Conservation (phyloP, 345 rosid genomes). For the Psidium guajava region DNA sequence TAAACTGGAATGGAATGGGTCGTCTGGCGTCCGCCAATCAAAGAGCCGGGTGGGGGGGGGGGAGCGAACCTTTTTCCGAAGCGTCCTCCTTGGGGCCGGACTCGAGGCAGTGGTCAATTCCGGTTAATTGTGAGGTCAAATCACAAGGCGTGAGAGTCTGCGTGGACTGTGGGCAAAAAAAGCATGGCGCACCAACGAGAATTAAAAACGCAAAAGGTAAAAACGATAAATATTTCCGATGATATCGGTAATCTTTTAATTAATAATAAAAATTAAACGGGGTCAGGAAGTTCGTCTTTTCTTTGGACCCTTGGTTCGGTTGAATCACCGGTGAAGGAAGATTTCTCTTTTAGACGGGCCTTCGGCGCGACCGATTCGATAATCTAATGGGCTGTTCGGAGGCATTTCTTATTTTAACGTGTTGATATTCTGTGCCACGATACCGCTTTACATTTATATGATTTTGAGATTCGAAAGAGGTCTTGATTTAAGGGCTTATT, state of each 20-base stretch:
- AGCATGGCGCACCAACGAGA: conserved; percentile 12
- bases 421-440: too few relatives aligned
- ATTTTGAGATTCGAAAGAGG: too few relatives aligned
- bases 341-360: too few relatives aligned
- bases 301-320: too few relatives aligned
- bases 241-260: neutral
- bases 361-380: too few relatives aligned
- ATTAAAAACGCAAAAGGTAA: neutral
- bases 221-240: neutral
- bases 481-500: too few relatives aligned
- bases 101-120: conserved; percentile 27
- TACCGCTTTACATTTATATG: too few relatives aligned
- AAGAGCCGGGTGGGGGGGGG: neutral
- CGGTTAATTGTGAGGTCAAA: conserved; percentile 35
- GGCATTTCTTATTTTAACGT: too few relatives aligned
- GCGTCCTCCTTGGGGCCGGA: conserved; percentile 18
- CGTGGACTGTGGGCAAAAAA: neutral
- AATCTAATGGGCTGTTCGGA: too few relatives aligned
- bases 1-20: conserved; percentile 16
- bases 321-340: too few relatives aligned
- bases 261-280: neutral
- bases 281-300: neutral
- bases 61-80: neutral
- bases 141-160: conserved; percentile 6
- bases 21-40: conserved; percentile 43